Conservation (phyloP, 305 asterid genomes). For the Fraxinus nigra region DNA sequence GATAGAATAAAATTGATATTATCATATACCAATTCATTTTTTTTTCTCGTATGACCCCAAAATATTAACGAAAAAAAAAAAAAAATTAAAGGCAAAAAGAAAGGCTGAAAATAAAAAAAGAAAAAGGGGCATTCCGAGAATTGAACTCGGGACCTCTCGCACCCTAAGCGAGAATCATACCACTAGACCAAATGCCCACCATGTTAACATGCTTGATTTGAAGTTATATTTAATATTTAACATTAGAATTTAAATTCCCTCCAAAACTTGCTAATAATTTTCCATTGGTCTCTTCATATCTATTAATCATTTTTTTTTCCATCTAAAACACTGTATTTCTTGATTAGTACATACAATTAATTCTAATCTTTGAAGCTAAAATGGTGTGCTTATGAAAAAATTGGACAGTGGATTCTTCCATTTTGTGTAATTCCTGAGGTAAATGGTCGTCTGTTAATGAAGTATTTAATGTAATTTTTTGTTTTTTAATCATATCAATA, state of each 20-base stretch:
- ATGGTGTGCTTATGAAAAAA: neutral
- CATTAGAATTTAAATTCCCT: neutral
- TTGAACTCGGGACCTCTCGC: constrained; percentile 99
- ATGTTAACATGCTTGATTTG: neutral
- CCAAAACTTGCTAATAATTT: neutral
- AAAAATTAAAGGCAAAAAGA: neutral
- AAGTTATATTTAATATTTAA: too few species aligned
- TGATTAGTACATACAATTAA: neutral
- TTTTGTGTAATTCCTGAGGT: constrained; percentile 19
- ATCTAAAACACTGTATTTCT: neutral
- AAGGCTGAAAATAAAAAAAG: neutral
- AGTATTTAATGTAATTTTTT: neutral
- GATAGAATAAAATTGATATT: neutral
- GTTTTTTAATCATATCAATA: neutral
- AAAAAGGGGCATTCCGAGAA: constrained; percentile 88
- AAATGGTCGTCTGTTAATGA: constrained; percentile 5
- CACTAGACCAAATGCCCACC: constrained; percentile 97
- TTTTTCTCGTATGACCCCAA: neutral
- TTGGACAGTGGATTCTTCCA: constrained; percentile 6
- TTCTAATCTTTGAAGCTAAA: constrained; percentile 28
- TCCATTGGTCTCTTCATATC: neutral
- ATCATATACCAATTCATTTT: neutral
- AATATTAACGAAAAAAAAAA: neutral
- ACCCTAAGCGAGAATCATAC: constrained; percentile 99
- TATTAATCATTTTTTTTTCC: neutral